phyloP scores from a whole-genome alignment of 805 yeast species.

The Saccharomycopsis synnaedendra region DNA sequence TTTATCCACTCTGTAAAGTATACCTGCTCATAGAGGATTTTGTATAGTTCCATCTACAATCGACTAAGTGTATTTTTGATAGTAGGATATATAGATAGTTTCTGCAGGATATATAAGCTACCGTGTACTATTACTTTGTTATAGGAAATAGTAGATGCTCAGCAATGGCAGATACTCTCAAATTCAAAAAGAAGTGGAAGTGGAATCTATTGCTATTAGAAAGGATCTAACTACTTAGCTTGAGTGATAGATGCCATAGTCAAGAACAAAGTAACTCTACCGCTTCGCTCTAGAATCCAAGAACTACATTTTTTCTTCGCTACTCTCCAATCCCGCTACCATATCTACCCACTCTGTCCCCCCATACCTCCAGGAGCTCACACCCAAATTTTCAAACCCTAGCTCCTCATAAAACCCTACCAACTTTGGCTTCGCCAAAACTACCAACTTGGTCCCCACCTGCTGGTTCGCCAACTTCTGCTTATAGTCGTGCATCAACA shows the following conservation, averaged over 20 bases:
- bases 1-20: no score
- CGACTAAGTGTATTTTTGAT: no score
- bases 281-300: neutral
- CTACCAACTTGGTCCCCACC: constrained; percentile 64
- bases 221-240: no score
- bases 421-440: constrained; percentile 61
- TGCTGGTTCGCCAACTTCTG: constrained; percentile 84
- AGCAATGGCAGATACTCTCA: no score
- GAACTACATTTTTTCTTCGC: constrained; percentile 29
- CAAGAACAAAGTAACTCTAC: neutral
- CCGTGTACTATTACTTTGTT: no score
- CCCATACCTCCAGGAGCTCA: constrained; percentile 46
- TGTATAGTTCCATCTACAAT: no score
- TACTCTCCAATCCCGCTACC: constrained; percentile 29
- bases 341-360: constrained; percentile 54
- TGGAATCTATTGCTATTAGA: no score
- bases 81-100: no score
- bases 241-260: neutral
- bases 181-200: no score
- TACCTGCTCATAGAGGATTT: no score
- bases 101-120: no score
- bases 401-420: constrained; percentile 70
- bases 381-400: constrained; percentile 68
- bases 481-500: constrained; percentile 77
- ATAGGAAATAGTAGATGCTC: no score